Percentiles rank a stretch among this genome's conserved stretches.
Evolutionary conservation across 768 basidiomycete species (phyloP).

Genomic region (Suillus occidentalis): DNA sequence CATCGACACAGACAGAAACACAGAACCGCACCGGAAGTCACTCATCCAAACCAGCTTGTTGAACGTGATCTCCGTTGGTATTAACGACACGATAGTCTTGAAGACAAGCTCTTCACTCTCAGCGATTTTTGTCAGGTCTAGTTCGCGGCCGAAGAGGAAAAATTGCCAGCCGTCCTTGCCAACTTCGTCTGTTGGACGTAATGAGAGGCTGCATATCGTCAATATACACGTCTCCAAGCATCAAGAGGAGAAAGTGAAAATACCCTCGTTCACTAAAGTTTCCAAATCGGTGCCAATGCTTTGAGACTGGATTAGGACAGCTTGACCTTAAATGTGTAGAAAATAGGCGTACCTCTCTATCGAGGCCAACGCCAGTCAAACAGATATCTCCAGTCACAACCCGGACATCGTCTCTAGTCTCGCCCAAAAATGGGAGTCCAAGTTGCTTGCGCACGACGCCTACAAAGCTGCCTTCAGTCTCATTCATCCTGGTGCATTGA

Average conservation of each 20-base stretch:
- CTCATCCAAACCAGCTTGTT: constrained; percentile 24
- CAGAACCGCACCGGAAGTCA: constrained; percentile 19
- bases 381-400: constrained; percentile 36
- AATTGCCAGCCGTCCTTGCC: constrained; percentile 33
- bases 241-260: background rate
- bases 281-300: constrained; percentile 54
- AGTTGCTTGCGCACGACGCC: constrained; percentile 11
- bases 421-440: constrained; percentile 23
- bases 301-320: background rate
- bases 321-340: background rate
- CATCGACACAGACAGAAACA: background rate
- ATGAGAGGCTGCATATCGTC: constrained; percentile 26
- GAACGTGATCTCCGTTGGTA: constrained; percentile 27
- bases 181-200: constrained; percentile 33
- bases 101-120: constrained; percentile 19
- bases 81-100: constrained; percentile 18
- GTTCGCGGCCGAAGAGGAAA: constrained; percentile 25
- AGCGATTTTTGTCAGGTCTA: constrained; percentile 21
- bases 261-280: constrained; percentile 17
- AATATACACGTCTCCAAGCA: background rate
- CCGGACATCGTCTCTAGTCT: constrained; percentile 28
- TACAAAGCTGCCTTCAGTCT: background rate
- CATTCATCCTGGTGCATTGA: background rate
- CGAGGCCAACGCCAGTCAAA: constrained; percentile 36
- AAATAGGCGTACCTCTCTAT: constrained; percentile 33